Base-by-base conservation (phyloP, 805 yeast genomes). In the Pichia occidentalis region DNA sequence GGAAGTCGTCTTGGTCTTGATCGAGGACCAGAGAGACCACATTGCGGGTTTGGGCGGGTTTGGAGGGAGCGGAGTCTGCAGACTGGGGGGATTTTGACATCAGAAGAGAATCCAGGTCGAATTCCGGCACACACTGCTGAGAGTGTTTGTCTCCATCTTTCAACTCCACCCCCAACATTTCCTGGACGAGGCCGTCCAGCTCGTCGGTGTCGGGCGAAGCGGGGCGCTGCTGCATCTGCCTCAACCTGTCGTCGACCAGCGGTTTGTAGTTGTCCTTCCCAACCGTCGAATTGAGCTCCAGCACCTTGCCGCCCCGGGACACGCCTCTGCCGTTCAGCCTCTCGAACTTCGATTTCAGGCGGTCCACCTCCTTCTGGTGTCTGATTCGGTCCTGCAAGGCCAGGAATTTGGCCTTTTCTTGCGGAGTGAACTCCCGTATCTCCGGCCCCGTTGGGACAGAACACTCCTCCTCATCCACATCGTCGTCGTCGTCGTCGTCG, bases 281-380 rank as follows among this genome's bases (percentile, higher is more conserved):
- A 3, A 26, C n/a, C 5, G 31, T 22, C 2, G 47, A 32, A 11
- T 44, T 19, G 4, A 50, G 16, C 13, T 50, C 46, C 8, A 47
- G 18, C 3, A 45, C 43, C 19, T 45, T 40, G 4, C 32, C 37
- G 4, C 16, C 17, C 14, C n/a, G n/a, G n/a, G n/a, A n/a, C n/a
- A 11, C 12, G 4, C 9, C 16, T 7, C 20, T 40, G 19, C 30
- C 29, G 18, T 40, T 40, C 4, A 26, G 11, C 14, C 12, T 16
- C 19, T 31, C 31, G 21, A 40, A 18, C 11, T 17, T 29, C 7
- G 16, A 24, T 28, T 36, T 43, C 39, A 45, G 27, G 6, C 35
- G 24, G 7, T 42, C 46, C 7, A 50, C 28, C 28, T 40, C 30
- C 17, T 46, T 46, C 30, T 39, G 33, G 24, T 49, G 53, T 13